Conservation (phyloP, 129 eudicot genomes). For the Tagetes patula region DNA sequence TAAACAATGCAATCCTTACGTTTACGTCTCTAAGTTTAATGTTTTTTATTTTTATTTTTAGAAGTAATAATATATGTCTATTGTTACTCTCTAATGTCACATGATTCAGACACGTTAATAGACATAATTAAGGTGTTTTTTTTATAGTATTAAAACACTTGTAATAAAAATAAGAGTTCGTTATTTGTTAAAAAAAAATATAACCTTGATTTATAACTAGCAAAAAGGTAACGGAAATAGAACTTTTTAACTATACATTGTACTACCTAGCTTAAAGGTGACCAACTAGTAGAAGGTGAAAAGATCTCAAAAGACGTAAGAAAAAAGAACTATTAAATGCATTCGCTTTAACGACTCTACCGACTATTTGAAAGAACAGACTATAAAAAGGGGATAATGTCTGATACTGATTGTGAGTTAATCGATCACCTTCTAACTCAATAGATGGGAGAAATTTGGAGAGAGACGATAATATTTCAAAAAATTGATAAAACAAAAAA, state of each 20-base stretch:
- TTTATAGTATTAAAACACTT: not conserved
- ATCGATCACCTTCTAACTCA: not conserved
- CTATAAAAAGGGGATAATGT: no score
- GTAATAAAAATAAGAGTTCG: not conserved
- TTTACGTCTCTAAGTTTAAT: conserved; percentile 25
- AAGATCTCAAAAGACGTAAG: no score
- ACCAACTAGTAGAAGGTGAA: no score
- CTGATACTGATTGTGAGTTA: not conserved
- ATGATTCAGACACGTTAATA: not conserved
- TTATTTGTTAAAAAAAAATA: no score
- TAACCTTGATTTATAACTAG: not conserved
- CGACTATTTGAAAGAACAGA: no score
- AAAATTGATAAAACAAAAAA: no score
- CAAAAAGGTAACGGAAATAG: no score
- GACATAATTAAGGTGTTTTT: not conserved
- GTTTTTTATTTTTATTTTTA: conserved; percentile 4
- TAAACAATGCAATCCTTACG: conserved; percentile 22
- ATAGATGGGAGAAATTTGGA: not conserved
- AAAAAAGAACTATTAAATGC: no score
- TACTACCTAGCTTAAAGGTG: no score
- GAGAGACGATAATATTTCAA: no score
- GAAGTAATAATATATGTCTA: not conserved
- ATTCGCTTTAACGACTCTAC: no score
- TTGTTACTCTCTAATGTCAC: not conserved
- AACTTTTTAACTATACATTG: no score